phyloP scores from a whole-genome alignment of 495 filamentous ascomycete genomes.

The Pseudoneurospora amorphoporcata region DNA sequence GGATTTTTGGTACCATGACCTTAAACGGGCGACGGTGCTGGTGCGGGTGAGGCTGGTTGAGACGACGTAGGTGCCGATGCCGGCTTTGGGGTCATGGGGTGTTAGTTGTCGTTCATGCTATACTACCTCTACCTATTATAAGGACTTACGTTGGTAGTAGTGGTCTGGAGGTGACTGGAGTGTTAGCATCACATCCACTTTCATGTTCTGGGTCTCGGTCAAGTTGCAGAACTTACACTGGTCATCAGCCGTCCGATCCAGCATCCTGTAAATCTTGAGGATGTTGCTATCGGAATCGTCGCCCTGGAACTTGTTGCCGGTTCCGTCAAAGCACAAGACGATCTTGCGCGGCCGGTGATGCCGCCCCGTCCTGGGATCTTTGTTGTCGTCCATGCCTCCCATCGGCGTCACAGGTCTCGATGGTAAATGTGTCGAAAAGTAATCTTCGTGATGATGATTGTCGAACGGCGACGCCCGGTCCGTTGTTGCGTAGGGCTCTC shows the following conservation, averaged over 20 bases:
- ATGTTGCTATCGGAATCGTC: slow-evolving; percentile 81
- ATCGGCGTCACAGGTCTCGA: slow-evolving; percentile 14
- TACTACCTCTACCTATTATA: too few relatives aligned
- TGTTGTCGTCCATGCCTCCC: neutral
- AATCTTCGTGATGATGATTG: slow-evolving; percentile 4
- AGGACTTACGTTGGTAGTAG: slow-evolving; percentile 60
- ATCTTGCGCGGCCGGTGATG: slow-evolving; percentile 34
- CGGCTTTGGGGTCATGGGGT: slow-evolving; percentile 36
- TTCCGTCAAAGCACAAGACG: slow-evolving; percentile 83
- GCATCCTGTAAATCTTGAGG: slow-evolving; percentile 70
- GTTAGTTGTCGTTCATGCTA: slow-evolving; percentile 5
- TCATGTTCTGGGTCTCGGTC: too few relatives aligned
- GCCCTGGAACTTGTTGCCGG: slow-evolving; percentile 76
- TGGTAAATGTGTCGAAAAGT: slow-evolving; percentile 16
- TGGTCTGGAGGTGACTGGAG: slow-evolving; percentile 39
- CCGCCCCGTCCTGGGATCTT: neutral
- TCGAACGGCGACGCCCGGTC: neutral
- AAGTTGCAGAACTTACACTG: slow-evolving; percentile 32
- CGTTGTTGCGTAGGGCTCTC: neutral
- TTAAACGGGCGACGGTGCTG: slow-evolving; percentile 49
- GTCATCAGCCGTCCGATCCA: slow-evolving; percentile 41
- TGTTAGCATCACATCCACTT: neutral
- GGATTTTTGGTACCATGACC: slow-evolving; percentile 69
- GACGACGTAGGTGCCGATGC: slow-evolving; percentile 78
- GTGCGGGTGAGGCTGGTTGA: slow-evolving; percentile 58